Conservation (phyloP, 257 asterid genomes). For the Eucommia ulmoides region DNA sequence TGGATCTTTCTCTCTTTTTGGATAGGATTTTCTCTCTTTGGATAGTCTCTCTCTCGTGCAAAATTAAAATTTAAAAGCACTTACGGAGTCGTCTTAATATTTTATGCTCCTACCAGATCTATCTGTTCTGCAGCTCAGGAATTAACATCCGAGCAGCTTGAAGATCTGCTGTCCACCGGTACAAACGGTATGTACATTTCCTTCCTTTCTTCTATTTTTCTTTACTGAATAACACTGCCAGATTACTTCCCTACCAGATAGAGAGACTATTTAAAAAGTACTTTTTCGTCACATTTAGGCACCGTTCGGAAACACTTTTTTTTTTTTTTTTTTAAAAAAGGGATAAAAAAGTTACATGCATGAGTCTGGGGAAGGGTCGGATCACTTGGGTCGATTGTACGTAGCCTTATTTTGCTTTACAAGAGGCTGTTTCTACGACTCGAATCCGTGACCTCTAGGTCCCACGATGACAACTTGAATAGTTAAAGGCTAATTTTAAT, state of each 20-base stretch:
- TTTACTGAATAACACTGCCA: too few relatives aligned
- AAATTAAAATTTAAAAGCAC: neutral
- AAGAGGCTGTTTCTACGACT: too few relatives aligned
- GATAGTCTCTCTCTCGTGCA: neutral
- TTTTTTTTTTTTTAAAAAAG: neutral
- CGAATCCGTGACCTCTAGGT: too few relatives aligned
- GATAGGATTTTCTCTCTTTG: neutral
- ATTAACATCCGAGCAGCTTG: constrained; percentile 43
- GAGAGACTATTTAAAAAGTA: neutral
- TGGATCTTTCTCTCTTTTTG: neutral
- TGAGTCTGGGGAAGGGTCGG: neutral
- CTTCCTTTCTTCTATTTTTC: constrained; percentile 1
- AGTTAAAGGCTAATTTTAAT: too few relatives aligned
- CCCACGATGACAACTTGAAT: too few relatives aligned
- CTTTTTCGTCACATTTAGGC: too few relatives aligned
- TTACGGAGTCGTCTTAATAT: neutral
- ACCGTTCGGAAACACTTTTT: neutral
- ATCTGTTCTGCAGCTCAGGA: constrained; percentile 61
- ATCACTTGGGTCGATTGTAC: neutral
- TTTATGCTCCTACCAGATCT: constrained; percentile 35
- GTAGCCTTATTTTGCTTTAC: too few relatives aligned
- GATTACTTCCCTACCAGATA: neutral
- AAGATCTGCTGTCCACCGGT: constrained; percentile 32
- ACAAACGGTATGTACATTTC: constrained; percentile 30
- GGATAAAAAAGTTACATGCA: neutral